phyloP scores from a whole-genome alignment of 805 yeast species.

The Candida nitratophila region DNA sequence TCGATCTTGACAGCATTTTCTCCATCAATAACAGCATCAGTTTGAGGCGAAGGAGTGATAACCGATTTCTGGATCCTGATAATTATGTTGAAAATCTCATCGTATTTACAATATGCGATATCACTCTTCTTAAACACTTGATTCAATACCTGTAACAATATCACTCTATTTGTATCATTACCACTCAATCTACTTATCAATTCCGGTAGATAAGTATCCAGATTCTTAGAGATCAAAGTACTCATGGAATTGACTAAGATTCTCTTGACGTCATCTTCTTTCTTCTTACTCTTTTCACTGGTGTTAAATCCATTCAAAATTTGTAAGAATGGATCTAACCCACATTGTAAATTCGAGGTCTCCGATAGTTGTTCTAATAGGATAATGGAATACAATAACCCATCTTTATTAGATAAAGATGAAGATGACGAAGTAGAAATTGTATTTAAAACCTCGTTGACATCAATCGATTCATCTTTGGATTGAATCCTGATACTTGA shows the following conservation, averaged over 20 bases:
- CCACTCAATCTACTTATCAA: slow-evolving; percentile 23
- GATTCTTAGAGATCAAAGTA: slow-evolving; percentile 34
- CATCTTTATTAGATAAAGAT: slow-evolving; percentile 9
- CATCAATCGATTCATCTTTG: slow-evolving; percentile 17
- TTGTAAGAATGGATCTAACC: background rate
- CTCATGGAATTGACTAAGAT: slow-evolving; percentile 52
- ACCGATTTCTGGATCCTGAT: background rate
- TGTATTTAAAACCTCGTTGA: slow-evolving; percentile 12
- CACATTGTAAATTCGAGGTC: slow-evolving; percentile 22
- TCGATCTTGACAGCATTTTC: background rate
- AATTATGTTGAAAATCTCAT: slow-evolving; percentile 3
- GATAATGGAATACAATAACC: slow-evolving; percentile 24
- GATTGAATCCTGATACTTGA: slow-evolving; percentile 26
- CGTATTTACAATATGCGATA: slow-evolving; percentile 17
- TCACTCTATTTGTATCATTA: slow-evolving; percentile 1
- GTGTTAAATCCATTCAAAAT: slow-evolving; percentile 5
- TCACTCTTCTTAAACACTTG: slow-evolving; percentile 4
- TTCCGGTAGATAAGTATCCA: slow-evolving; percentile 29
- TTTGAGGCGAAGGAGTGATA: background rate
- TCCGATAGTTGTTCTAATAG: slow-evolving; percentile 47
- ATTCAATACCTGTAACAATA: slow-evolving; percentile 8
- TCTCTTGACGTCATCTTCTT: slow-evolving; percentile 29
- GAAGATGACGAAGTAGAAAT: background rate
- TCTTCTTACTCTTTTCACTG: background rate
- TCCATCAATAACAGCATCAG: background rate